Conservation (phyloP, 768 basidiomycete species). For the Boletus tylopilopsis region DNA sequence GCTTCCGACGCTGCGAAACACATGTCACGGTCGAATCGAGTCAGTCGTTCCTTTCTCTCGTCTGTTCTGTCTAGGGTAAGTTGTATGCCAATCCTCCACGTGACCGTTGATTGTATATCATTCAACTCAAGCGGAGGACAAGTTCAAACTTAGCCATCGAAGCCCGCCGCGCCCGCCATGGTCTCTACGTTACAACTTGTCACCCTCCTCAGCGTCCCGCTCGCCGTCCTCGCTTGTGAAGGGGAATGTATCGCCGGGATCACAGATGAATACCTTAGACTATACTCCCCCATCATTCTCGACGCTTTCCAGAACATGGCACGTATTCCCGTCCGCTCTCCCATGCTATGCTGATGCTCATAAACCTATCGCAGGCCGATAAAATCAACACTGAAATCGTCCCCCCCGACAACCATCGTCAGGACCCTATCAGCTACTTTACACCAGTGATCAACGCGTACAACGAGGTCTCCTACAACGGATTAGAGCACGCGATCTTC, state of each 20-base stretch:
- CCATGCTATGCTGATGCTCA: neutral
- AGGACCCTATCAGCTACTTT: slow-evolving; percentile 36
- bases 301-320: slow-evolving; percentile 42
- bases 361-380: slow-evolving; percentile 28
- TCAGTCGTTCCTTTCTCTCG: neutral
- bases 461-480: slow-evolving; percentile 38
- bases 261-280: slow-evolving; percentile 50
- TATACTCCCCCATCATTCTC: slow-evolving; percentile 45
- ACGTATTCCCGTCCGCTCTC: slow-evolving; percentile 13
- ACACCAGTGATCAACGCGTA: slow-evolving; percentile 47
- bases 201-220: slow-evolving; percentile 30
- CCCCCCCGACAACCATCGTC: slow-evolving; percentile 22
- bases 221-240: slow-evolving; percentile 57
- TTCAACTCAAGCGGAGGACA: neutral
- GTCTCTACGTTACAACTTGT: slow-evolving; percentile 18
- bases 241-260: slow-evolving; percentile 62
- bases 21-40: too few species aligned
- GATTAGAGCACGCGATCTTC: slow-evolving; percentile 58
- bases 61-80: neutral
- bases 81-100: slow-evolving; percentile 18
- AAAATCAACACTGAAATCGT: slow-evolving; percentile 34
- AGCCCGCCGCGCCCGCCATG: slow-evolving; percentile 17
- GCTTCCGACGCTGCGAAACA: too few species aligned
- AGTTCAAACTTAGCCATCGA: slow-evolving; percentile 5
- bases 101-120: slow-evolving; percentile 10